phyloP scores from a whole-genome alignment of 2,329 filamentous ascomycete genomes.

The Huntiella bhutanensis region DNA sequence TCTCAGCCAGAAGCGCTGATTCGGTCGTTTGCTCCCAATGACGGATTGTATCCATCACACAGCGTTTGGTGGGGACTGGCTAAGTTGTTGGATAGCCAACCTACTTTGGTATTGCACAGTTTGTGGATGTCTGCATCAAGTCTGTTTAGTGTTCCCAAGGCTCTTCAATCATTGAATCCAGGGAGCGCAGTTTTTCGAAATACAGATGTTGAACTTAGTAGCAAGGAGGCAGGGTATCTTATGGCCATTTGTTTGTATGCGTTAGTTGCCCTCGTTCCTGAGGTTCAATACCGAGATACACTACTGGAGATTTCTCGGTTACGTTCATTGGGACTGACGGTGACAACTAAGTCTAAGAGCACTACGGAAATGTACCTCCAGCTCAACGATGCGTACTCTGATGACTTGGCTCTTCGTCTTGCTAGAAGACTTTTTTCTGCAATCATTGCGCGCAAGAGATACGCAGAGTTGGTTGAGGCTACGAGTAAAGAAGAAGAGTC shows the following conservation, averaged over 20 bases:
- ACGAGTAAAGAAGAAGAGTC: constrained; percentile 17
- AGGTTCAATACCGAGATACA: constrained; percentile 26
- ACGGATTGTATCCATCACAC: constrained; percentile 37
- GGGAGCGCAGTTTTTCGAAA: constrained; percentile 21
- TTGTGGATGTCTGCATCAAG: constrained; percentile 42
- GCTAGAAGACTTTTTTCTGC: constrained; percentile 39
- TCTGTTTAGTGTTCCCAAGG: constrained; percentile 36
- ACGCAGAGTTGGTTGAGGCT: constrained; percentile 24
- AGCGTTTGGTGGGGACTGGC: constrained; percentile 45
- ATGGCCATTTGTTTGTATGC: constrained; percentile 45
- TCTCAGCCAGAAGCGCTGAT: constrained; percentile 36
- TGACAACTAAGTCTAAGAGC: constrained; percentile 16
- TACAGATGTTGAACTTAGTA: constrained; percentile 22
- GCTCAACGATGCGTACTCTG: constrained; percentile 44
- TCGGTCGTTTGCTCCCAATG: constrained; percentile 35
- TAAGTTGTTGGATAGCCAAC: constrained; percentile 35
- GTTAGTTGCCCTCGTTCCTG: constrained; percentile 37
- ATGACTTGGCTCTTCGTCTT: constrained; percentile 39
- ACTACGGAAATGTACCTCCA: constrained; percentile 16
- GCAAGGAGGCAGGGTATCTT: constrained; percentile 31
- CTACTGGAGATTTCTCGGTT: constrained; percentile 42
- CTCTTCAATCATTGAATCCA: constrained; percentile 22
- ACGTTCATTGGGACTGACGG: constrained; percentile 35
- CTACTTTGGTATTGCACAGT: constrained; percentile 41
- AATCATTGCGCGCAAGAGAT: constrained; percentile 32